Evolutionary conservation across 2,329 filamentous ascomycete species (phyloP), one percentile per base, ranked within the genome.

Genomic region (Xylariomycetidae sp.): DNA sequence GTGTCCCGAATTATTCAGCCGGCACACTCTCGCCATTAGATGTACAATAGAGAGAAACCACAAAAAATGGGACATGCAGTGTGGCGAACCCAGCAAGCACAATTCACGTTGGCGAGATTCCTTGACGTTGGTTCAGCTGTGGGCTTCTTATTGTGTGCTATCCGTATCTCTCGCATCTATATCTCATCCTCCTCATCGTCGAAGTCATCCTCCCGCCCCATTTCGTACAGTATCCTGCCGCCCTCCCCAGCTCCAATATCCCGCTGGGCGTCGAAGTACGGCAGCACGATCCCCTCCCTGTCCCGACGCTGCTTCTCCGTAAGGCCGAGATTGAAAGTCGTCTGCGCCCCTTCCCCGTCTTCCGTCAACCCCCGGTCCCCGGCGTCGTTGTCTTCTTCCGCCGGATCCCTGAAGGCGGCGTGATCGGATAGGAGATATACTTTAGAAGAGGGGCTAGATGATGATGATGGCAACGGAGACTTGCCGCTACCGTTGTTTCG

Each of bases 191-290:
- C 88, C 54, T 94, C 88, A 38, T 94, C 89, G 49, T 95, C 89
- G 63, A 96, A 97, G 57, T 97, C 88, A 61, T 98, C 92, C 64
- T 97, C 92, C 42, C 80, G 77, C 2, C 89, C 90, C 85, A 97
- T 94, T 49, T 97, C 90, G 58, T 98, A 98, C 52, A 98, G 56
- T 45, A 98, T 98, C 40, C 90, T 74, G 0, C 92, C 92, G 4
- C 92, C 90, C 51, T 94, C 88, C 0, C 89, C 89, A 1, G 77
- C 74, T 1, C 80, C 82, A 32, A 80, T 74, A 30, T 82, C 83
- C 33, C 80, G 86, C 70, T 98, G 92, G 16, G 92, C 92, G 66
- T 98, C 92, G 61, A 94, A 96, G 58, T 98, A 97, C 12, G 92
- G 92, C 59, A 97, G 58, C 25, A 97, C 85, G 7, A 98, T 86